Conservation (phyloP, 2,329 filamentous ascomycete species). For the Byssoonygena ceratinophila region DNA sequence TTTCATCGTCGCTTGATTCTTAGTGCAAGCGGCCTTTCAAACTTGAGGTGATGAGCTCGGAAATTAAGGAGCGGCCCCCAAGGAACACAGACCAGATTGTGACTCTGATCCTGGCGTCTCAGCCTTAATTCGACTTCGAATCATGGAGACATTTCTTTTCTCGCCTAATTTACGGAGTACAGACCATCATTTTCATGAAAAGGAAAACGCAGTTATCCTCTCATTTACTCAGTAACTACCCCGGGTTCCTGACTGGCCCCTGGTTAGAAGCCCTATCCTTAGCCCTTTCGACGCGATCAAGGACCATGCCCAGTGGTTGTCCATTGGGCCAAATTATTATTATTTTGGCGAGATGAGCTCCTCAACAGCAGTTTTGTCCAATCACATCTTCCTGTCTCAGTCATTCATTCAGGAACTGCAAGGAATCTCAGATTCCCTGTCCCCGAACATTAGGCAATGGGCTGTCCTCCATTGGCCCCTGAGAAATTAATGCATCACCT, state of each 20-base stretch:
- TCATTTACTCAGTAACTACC: neutral
- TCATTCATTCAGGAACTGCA: neutral
- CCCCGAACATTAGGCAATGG: neutral
- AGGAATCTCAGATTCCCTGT: neutral
- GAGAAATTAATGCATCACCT: neutral
- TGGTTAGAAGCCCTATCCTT: no score
- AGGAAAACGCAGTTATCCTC: neutral
- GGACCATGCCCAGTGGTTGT: neutral
- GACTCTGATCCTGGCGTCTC: slow-evolving; percentile 4
- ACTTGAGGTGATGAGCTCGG: neutral
- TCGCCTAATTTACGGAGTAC: neutral
- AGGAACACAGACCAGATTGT: neutral
- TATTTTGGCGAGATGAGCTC: neutral
- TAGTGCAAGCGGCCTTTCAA: neutral
- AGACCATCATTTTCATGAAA: no score
- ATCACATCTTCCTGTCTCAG: neutral
- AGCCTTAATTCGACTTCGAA: slow-evolving; percentile 7
- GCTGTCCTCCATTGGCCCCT: neutral
- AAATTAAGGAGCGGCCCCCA: slow-evolving; percentile 8
- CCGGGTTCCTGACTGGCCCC: no score
- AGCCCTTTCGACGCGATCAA: neutral
- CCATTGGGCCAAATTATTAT: neutral
- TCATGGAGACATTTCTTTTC: neutral
- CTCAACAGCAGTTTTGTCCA: neutral
- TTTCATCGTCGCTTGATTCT: neutral